Evolutionary conservation across 2,329 filamentous ascomycete species (phyloP), one percentile per base, ranked within the genome.

Genomic region (Rutstroemia sydowiana): DNA sequence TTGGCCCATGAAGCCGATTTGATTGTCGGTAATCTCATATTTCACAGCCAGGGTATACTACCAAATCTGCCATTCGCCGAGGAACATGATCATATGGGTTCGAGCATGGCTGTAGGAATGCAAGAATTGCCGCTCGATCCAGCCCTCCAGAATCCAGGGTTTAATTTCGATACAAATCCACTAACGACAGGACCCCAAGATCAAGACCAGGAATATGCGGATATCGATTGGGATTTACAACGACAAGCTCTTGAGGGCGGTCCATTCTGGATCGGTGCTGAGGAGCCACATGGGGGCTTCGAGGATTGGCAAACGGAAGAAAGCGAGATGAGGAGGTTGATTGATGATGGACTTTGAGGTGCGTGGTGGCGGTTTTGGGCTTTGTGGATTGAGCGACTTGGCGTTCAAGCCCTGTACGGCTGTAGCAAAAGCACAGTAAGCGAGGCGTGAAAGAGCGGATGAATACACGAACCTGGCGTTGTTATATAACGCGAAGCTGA

Each of bases 171-270:
- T n/a, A 36, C 13, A n/a, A 13, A 13, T n/a, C 18, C 13, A 37
- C 23, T 42, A 10, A 34, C 4, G 31, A 21, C 48, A 2, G 30
- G 2, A 26, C 18, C 20, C n/a, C 31, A 10, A 42, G 13, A 16
- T 21, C 23, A 39, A 5, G 18, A 10, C 39, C 32, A 4, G 16
- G 42, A 23, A 3, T 49, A 51, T 40, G 48, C 48, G 13, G 57
- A 62, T 37, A 40, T 62, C 2, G 59, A 63, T 43, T 64, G 63
- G 63, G 59, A 60, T n/a, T 40, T 64, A n/a, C 62, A 64, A 21
- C 53, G 51, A 11, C 58, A 52, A 16, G 52, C 52, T 16, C 21
- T 57, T 2, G 57, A 60, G 9, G 56, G 55, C 4, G 57, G 55
- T 6, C 52, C 47, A n/a, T 65, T 65, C 44, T 66, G 63, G 63